These are phyloP conservation scores for Ceratonia siliqua DNA, from an alignment of 306 rosid genomes.

Conservation along the genomic window DNA sequence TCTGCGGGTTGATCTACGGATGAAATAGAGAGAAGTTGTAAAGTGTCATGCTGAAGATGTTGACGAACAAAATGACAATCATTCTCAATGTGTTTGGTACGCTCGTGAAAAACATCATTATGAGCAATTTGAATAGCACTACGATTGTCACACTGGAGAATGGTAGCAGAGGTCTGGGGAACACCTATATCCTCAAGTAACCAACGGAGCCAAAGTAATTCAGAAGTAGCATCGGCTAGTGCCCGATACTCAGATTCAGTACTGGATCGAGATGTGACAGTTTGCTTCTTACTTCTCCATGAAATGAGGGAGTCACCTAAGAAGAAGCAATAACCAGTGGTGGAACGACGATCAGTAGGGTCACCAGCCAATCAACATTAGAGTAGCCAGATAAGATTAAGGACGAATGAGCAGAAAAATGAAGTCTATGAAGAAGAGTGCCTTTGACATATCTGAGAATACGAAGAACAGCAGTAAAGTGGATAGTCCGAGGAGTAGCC, in stretches of 20 bases:
- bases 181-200: not conserved
- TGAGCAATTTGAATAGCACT: not conserved
- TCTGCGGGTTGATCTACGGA: not conserved
- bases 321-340: not conserved
- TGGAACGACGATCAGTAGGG: not conserved
- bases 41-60: not conserved
- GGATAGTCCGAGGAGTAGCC: not conserved
- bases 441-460: not conserved
- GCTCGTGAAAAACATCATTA: not conserved
- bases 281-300: not conserved
- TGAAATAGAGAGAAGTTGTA: not conserved
- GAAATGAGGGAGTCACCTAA: not conserved
- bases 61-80: not conserved
- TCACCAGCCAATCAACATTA: not conserved
- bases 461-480: not conserved
- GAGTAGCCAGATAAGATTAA: not conserved
- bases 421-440: not conserved
- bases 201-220: not conserved
- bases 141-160: not conserved
- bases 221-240: not conserved
- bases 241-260: not conserved
- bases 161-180: not conserved
- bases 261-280: not conserved
- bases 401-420: not conserved
- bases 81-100: not conserved